Evolutionary conservation across 78 protist species (phyloP), one percentile per base, ranked within the genome.

Genomic region (Guillardia theta): DNA sequence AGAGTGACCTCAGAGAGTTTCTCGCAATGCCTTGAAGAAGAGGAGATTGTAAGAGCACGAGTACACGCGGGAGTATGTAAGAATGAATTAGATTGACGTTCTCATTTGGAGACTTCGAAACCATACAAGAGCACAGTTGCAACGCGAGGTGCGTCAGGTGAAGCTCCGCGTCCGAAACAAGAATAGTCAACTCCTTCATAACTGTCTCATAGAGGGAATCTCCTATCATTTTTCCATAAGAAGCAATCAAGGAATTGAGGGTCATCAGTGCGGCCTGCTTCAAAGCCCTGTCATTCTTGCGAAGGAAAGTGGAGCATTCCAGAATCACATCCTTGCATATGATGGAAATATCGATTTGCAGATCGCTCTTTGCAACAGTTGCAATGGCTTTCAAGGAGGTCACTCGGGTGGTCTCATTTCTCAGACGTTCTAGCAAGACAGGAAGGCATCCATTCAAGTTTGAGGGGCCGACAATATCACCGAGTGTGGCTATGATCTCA

Each of bases 331-430:
- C 94, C 36, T 30, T 18, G 22, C 50, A 39, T 1, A 96, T 12
- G 19, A 88, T 4, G 70, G 93, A 27, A 6, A 48, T 27, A 41
- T 88, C 93, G 12, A 62, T 19, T 47, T 12, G 1, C 30, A 88
- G 93, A 8, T 21, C 47, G 47, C 47, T 9, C 53, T 12, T 18
- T 44, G 93, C 93, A 12, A 88, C 33, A 18, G 19, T 8, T 30
- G 41, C 22, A 15, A 88, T 33, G 6, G 96, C 95, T 50, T 92
- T 92, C 77, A 94, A 95, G 44, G 98, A 94, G 0, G 95, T 92
- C 12, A 97, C 94, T 30, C 99, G 96, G 39, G 98, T 98, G 47
- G 96, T 94, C 88, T 98, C 99, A 95, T 97, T 98, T 76, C 95
- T 92, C 39, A 98, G 95, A 22, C 98, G 94, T 27, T 97, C 98